Evolutionary conservation across 1,139 yeast species (phyloP), one percentile per base, ranked within the genome.

Genomic region (Dujonia santamariae): DNA sequence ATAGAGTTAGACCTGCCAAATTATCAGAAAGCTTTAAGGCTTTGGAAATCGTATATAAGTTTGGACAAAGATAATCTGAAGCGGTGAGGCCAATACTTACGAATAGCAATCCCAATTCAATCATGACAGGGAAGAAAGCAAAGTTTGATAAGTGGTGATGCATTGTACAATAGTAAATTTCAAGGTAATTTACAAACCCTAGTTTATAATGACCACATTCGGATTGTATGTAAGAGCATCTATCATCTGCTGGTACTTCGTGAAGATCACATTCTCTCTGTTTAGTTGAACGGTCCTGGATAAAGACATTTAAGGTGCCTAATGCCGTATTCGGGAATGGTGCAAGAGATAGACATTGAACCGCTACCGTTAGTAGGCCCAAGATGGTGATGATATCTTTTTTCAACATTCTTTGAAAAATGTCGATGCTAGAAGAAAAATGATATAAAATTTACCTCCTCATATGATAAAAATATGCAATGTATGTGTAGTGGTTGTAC

Each of bases 1-100:
- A 64, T 30, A 90, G 64, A 0, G 97, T 90, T 46, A 90, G 73
- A 0, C 97, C 97, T 3, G 96, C 85, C 25, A 90, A 63, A 37
- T 85, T 78, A 43, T 87, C 94, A 9, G 92, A 78, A 32, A 90
- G 58, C 9, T 78, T 73, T 14, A 87, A 59, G 31, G 68, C 55
- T 20, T 68, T 65, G 7, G 95, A 76, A 16, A 86, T 67, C 23
- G 78, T 67, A 36, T 78, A 72, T 14, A 87, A 59, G 46, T 85
- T 86, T 0, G 95, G 92, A 38, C 90, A 81, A 25, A 87, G 60
- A 49, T 71, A 85, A 48, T 81, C 85, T 7, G 86, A 78, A 0
- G 96, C 90, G 1, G 90, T 76, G 13, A 78, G 58, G 0, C 95
- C 95, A 37, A 86, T 67, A 0, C 78, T 64, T 29, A 78, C 61